These are phyloP conservation scores for Coriolopsis trogii DNA, from an alignment of 1,284 basidiomycete genomes.

Conservation along the genomic window DNA sequence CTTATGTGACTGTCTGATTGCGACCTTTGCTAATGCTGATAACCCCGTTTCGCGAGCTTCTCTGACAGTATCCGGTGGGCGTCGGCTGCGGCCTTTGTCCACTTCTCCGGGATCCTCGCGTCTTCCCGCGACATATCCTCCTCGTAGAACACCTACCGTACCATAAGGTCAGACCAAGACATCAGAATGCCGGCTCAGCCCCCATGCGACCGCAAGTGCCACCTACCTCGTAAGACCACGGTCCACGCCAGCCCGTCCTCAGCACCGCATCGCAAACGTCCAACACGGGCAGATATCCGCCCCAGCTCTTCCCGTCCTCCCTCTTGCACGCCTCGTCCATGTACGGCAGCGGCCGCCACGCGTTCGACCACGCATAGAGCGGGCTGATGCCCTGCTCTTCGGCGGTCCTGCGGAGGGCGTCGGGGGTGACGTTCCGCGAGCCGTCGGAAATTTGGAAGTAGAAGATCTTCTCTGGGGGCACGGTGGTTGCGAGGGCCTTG, in stretches of 20 bases:
- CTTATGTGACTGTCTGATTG: too few relatives aligned
- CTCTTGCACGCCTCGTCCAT: constrained; percentile 23
- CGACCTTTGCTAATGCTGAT: too few relatives aligned
- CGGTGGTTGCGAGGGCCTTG: constrained; percentile 22
- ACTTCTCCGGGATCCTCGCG: constrained; percentile 26
- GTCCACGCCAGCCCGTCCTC: constrained; percentile 34
- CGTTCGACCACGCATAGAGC: constrained; percentile 35
- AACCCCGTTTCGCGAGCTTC: constrained; percentile 20
- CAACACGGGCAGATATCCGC: constrained; percentile 33
- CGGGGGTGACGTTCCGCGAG: constrained; percentile 23
- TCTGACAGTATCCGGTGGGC: constrained; percentile 24
- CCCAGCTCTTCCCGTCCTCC: constrained; percentile 8
- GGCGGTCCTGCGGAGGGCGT: constrained; percentile 24
- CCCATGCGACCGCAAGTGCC: background rate
- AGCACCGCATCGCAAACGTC: constrained; percentile 34
- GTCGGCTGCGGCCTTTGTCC: constrained; percentile 29
- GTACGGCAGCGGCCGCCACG: constrained; percentile 34
- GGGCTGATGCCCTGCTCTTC: constrained; percentile 30
- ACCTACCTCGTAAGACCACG: constrained; percentile 35
- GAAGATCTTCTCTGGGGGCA: constrained; percentile 33
- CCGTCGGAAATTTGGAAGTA: constrained; percentile 38
- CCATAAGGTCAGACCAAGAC: background rate
- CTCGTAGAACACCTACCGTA: constrained; percentile 33
- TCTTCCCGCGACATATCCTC: constrained; percentile 30
- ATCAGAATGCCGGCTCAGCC: background rate